A percentile compares a stretch with the other conserved stretches of the same genome.
Conservation (phyloP, 129 eudicot species). For the Gnaphalium uliginosum region DNA sequence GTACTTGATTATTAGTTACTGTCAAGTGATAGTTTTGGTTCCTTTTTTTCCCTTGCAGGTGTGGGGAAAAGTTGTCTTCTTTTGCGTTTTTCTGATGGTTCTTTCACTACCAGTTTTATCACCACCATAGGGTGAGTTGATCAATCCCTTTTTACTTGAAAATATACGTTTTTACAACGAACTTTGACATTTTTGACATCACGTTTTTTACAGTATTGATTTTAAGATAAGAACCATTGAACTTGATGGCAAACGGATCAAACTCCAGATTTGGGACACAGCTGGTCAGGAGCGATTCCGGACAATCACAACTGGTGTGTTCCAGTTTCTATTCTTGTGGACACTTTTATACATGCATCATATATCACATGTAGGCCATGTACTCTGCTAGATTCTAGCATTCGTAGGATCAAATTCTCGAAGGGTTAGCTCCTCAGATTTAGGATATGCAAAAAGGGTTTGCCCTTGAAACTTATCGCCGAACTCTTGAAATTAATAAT, state of each 20-base stretch:
- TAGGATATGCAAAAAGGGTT: background rate
- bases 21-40: background rate
- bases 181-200: background rate
- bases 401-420: background rate
- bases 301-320: slow-evolving; percentile 71
- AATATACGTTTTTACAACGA: background rate
- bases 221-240: slow-evolving; percentile 80
- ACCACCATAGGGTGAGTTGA: slow-evolving; percentile 57
- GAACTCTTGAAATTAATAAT: background rate
- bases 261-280: slow-evolving; percentile 87
- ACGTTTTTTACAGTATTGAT: slow-evolving; percentile 49
- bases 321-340: slow-evolving; percentile 7
- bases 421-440: too few relatives aligned
- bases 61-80: slow-evolving; percentile 80
- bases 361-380: slow-evolving; percentile 5
- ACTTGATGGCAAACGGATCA: slow-evolving; percentile 80
- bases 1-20: slow-evolving; percentile 7
- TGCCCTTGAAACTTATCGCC: background rate
- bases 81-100: slow-evolving; percentile 72
- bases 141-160: slow-evolving; percentile 5
- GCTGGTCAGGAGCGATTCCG: slow-evolving; percentile 89
- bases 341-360: background rate
- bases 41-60: slow-evolving; percentile 47
- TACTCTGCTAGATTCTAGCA: background rate
- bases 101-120: slow-evolving; percentile 76